phyloP scores from a whole-genome alignment of 192 early-diverging fungal genomes.

The Jimgerdemannia lactiflua region DNA sequence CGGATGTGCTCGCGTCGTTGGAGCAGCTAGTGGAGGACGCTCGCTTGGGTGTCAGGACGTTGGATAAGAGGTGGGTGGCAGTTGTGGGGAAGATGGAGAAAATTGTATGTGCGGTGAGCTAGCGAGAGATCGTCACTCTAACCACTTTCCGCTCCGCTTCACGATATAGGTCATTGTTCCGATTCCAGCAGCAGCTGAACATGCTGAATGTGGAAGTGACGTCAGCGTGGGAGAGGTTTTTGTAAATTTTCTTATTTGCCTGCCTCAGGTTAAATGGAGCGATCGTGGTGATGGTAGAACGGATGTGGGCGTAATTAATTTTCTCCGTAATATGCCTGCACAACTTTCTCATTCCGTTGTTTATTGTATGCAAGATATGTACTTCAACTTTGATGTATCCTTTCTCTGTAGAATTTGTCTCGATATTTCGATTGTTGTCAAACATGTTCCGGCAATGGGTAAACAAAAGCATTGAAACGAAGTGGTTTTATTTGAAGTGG shows the following conservation, averaged over 20 bases:
- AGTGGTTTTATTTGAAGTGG: no score
- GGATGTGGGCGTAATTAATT: no score
- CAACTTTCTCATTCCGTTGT: background rate
- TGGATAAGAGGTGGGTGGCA: background rate
- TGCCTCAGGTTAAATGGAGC: background rate
- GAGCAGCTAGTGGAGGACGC: background rate
- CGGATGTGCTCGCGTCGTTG: background rate
- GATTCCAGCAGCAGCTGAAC: background rate
- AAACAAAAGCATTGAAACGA: no score
- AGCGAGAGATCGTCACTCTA: background rate
- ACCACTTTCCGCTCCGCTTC: background rate
- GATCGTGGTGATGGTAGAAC: background rate
- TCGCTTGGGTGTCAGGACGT: background rate
- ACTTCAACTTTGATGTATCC: background rate
- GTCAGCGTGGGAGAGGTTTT: background rate
- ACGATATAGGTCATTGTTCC: background rate
- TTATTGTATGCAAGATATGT: background rate
- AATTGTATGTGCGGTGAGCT: no score
- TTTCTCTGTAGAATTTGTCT: background rate
- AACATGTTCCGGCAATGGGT: no score
- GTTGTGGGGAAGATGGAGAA: background rate
- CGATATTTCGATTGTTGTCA: no score
- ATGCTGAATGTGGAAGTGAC: background rate
- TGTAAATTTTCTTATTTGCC: background rate
- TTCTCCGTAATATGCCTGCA: background rate